These are phyloP conservation scores for Catunica adiposa DNA, from an alignment of 2,329 filamentous ascomycete species.

Conservation along the genomic window DNA sequence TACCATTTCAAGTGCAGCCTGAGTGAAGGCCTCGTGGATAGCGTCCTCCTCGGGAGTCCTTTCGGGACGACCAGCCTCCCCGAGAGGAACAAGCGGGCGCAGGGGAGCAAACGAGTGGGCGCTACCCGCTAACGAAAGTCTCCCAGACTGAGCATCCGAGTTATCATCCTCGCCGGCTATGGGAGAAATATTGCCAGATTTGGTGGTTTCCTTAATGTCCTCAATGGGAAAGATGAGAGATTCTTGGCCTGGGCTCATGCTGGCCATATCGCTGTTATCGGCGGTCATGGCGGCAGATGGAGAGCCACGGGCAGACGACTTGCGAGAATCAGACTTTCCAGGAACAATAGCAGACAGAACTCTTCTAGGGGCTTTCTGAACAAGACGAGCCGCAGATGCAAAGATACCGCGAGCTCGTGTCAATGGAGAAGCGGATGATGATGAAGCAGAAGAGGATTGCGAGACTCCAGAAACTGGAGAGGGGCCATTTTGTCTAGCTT, in stretches of 20 bases:
- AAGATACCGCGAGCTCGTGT: conserved; percentile 10
- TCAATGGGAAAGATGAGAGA: not conserved
- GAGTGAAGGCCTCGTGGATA: conserved; percentile 51
- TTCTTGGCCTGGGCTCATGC: not conserved
- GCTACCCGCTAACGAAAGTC: conserved; percentile 13
- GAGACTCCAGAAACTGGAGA: conserved; percentile 1
- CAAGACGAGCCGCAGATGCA: conserved; percentile 9
- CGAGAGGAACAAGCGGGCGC: conserved; percentile 14
- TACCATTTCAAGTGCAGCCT: conserved; percentile 76
- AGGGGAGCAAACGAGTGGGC: conserved; percentile 13
- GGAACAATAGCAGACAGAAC: conserved; percentile 10
- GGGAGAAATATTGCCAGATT: not conserved
- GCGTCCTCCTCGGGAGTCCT: conserved; percentile 22
- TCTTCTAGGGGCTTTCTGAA: conserved; percentile 13
- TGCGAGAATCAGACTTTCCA: conserved; percentile 7
- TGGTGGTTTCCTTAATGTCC: not conserved
- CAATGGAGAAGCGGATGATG: conserved; percentile 9
- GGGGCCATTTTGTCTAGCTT: not conserved
- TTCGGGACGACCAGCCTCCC: conserved; percentile 14
- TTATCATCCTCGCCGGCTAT: conserved; percentile 1
- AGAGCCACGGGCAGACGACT: not conserved
- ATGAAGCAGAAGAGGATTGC: conserved; percentile 4
- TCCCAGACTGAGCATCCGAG: conserved; percentile 3
- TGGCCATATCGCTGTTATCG: not conserved
- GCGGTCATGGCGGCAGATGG: not conserved